Evolutionary conservation across 1,139 yeast species (phyloP), one percentile per base, ranked within the genome.

Genomic region (Saccharomyces hybrid): DNA sequence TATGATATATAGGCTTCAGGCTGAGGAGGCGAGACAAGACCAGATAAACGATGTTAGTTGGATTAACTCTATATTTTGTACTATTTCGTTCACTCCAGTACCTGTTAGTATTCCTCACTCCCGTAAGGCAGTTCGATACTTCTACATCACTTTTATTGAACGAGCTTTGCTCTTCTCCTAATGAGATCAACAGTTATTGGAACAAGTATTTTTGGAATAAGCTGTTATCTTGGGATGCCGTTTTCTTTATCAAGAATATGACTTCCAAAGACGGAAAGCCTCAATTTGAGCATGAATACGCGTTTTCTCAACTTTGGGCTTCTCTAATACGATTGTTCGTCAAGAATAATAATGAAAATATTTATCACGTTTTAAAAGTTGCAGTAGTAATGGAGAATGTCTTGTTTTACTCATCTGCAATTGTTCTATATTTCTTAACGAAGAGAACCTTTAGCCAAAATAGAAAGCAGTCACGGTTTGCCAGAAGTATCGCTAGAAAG

Each of bases 261-360:
- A 66, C 83, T 50, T 81, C 86, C 41, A 67, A 72, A 20, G 70
- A 79, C 28, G 82, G 78, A 0, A 67, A 73, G 2, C 72, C 78
- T 30, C 68, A 70, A 41, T 90, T 77, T 69, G 98, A 93, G 68
- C 97, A 93, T 68, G 95, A 89, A 71, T 87, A 82, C 78, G 97
- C 95, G 6, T 93, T 89, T 68, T 84, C 96, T 46, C 86, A 88
- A 5, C 69, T 82, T 3, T 90, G 97, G 95, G 78, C 86, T 74
- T 65, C 79, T 48, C 55, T 82, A 2, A 70, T 88, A 25, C 69
- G 72, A 50, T 55, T 49, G 46, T 8, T 58, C 2, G 4, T 41
- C 16, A 49, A 50, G 52, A 27, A 46, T 27, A 55, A 59, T 51
- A 60, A 20, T 44, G 52, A 60, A 5, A 64, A 63, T 52, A 73